Evolutionary conservation across 169 alveolate species (phyloP).

Genomic region (Eimeria falciformis): DNA sequence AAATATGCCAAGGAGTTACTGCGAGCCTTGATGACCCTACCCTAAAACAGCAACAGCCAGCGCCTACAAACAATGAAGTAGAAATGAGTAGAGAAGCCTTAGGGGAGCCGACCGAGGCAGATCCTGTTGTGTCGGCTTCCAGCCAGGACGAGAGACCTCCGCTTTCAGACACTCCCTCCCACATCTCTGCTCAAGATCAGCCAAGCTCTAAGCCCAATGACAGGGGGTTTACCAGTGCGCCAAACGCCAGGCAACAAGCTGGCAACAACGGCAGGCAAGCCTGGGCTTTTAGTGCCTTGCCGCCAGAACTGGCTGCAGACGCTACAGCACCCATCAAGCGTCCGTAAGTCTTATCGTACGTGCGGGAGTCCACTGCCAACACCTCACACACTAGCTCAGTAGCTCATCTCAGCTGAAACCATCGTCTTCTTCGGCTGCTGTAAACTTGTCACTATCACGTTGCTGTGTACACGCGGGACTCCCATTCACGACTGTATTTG

Average conservation of each 20-base stretch:
- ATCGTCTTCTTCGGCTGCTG: background rate
- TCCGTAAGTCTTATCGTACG: conserved; percentile 5
- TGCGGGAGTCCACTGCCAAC: too few species aligned
- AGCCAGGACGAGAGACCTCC: background rate
- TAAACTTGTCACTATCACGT: background rate
- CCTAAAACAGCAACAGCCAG: too few species aligned
- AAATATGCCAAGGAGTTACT: too few species aligned
- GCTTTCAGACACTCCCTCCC: too few species aligned
- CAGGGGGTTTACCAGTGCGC: too few species aligned
- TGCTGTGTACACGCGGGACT: background rate
- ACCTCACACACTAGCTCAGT: too few species aligned
- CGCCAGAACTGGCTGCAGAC: conserved; percentile 42
- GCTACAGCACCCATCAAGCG: conserved; percentile 9
- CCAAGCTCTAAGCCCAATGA: too few species aligned
- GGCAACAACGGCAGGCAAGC: background rate
- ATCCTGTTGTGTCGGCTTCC: background rate
- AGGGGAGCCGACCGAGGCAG: too few species aligned
- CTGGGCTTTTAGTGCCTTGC: background rate
- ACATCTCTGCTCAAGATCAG: too few species aligned
- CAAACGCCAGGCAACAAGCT: background rate
- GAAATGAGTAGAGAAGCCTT: too few species aligned
- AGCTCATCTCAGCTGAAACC: background rate
- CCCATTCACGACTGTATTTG: background rate
- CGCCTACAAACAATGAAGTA: too few species aligned
- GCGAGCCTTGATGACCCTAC: too few species aligned